A percentile compares a stretch with the other conserved stretches of the same genome.
Evolutionary conservation across 1,284 basidiomycete species (phyloP).

Genomic region (Sphagnurus paluster): DNA sequence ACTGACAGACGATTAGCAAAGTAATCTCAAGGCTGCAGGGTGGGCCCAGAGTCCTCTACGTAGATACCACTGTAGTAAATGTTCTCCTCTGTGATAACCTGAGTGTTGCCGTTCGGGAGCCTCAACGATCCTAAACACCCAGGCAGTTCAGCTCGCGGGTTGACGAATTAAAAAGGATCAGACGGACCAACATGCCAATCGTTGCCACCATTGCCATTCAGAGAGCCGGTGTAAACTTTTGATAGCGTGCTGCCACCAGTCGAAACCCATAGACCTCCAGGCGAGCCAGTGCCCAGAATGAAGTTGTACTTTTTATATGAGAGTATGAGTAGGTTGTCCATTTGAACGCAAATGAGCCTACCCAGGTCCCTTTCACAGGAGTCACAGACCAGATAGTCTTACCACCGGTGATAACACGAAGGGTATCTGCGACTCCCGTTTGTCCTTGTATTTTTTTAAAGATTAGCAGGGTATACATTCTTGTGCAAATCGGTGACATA

Average conservation of each 20-base stretch:
- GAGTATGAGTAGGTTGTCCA: neutral
- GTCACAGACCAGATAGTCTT: slow-evolving; percentile 4
- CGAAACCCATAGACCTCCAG: slow-evolving; percentile 11
- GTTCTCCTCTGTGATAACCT: slow-evolving; percentile 7
- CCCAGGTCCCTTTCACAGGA: slow-evolving; percentile 10
- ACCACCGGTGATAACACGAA: slow-evolving; percentile 10
- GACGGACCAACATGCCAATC: slow-evolving; percentile 8
- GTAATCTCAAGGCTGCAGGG: slow-evolving; percentile 2
- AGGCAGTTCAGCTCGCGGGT: neutral
- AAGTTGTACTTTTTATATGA: slow-evolving; percentile 5
- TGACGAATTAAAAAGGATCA: neutral
- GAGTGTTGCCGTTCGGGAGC: slow-evolving; percentile 5
- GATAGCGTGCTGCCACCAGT: slow-evolving; percentile 2
- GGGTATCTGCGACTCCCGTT: slow-evolving; percentile 4
- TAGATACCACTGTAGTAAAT: slow-evolving; percentile 10
- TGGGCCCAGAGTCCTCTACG: slow-evolving; percentile 9
- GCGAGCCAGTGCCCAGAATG: slow-evolving; percentile 8
- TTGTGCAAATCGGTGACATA: neutral
- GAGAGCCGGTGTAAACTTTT: slow-evolving; percentile 7
- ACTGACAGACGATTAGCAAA: neutral
- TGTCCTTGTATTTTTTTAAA: too few relatives aligned
- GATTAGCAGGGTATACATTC: too few relatives aligned
- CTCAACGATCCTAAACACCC: slow-evolving; percentile 1
- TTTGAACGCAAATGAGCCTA: neutral
- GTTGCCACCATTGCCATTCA: slow-evolving; percentile 6